Conservation (phyloP, 2,329 filamentous ascomycete species). For the Atkinsonella hypoxylon region DNA sequence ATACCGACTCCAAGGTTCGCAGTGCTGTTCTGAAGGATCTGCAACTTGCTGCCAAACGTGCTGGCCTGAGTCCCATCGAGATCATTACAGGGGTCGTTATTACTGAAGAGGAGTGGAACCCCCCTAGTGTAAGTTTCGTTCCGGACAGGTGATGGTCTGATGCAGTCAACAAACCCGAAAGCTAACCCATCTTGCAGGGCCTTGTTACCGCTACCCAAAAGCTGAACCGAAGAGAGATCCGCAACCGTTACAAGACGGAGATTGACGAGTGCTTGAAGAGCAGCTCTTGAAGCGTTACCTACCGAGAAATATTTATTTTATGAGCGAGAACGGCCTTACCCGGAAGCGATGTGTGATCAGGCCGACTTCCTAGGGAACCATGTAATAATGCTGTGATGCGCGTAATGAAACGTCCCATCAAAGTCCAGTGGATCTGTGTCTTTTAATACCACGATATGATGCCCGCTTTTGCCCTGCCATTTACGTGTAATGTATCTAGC, state of each 20-base stretch:
- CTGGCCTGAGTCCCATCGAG: conserved; percentile 59
- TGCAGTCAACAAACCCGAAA: conserved; percentile 10
- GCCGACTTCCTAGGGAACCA: not conserved
- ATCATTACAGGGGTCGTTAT: conserved; percentile 65
- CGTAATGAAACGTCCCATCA: conserved; percentile 1
- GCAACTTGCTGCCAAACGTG: conserved; percentile 49
- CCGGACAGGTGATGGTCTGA: not conserved
- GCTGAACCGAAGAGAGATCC: conserved; percentile 41
- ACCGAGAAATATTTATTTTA: not conserved
- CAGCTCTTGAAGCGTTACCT: not conserved
- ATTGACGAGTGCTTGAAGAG: conserved; percentile 32
- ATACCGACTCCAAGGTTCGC: conserved; percentile 54
- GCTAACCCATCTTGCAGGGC: conserved; percentile 25
- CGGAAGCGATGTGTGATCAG: not conserved
- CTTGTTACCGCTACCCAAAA: conserved; percentile 52
- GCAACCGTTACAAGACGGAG: conserved; percentile 37
- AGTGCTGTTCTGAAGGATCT: conserved; percentile 54
- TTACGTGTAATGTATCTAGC: conserved; percentile 3
- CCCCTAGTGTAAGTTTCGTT: conserved; percentile 56
- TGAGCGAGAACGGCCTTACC: not conserved
- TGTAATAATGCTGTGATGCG: not conserved
- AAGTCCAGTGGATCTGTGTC: not conserved
- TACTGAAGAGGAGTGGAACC: conserved; percentile 80
- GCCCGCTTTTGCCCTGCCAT: not conserved
- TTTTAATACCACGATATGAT: conserved; percentile 2